Evolutionary conservation across 2,329 filamentous ascomycete species (phyloP), one percentile per base, ranked within the genome.

Genomic region (Colletotrichum gigasporum): DNA sequence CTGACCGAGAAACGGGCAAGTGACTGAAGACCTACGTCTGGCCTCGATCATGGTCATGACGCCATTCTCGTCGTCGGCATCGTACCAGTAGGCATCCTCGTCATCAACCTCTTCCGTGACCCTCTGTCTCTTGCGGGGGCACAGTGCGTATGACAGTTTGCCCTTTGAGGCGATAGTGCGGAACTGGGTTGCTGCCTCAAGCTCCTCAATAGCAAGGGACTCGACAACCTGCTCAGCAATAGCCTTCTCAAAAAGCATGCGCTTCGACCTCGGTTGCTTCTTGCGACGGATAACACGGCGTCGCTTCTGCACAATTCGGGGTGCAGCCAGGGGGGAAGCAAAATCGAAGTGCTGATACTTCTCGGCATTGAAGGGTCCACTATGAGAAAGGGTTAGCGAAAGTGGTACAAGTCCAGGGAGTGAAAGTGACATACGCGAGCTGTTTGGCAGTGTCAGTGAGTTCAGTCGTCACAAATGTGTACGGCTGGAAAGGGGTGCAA

Each of bases 41-140:
- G 56, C 61, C 35, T 64, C 61, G 32, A 64, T 61, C 16, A 64
- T 34, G 2, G 37, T 32, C 2, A 30, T 39, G 16, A 64, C 20
- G 12, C 56, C 56, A 6, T 32, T 50, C n/a, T 64, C 61, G n/a
- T 53, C 47, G 6, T 35, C 47, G 3, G 30, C 51, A 14, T 64
- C 53, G 20, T 24, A 30, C 61, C 61, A 61, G 11, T 34, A 54
- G 5, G 35, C 30, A 5, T 48, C 48, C 32, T 48, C 56, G 14
- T 61, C 47, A 2, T 42, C 42, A 14, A n/a, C 11, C 7, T 18
- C 18, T 6, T 64, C 61, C 10, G 42, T 20, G 0, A 11, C 22
- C 5, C 56, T 54, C 12, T 45, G 61, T 42, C 48, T 34, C 56
- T 64, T 64, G 48, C 61, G 61, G 44, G 61, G 35, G 28, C 61